Evolutionary conservation across 1,284 basidiomycete species (phyloP).

Genomic region (Sphagnurus paluster): DNA sequence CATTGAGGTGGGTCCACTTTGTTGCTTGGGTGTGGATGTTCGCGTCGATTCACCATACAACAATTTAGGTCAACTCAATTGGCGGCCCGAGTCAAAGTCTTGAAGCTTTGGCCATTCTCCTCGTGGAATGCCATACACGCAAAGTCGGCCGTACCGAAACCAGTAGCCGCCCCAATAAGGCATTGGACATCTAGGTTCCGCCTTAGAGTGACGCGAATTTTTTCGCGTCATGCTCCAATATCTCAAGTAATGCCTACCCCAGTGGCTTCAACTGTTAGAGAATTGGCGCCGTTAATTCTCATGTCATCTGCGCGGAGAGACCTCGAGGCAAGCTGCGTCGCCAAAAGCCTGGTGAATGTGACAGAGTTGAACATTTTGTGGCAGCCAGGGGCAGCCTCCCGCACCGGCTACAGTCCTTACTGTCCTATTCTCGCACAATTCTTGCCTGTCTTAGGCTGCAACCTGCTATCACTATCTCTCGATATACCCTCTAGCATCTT

Average conservation of each 20-base stretch:
- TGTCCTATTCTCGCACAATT: conserved; percentile 3
- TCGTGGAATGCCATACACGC: conserved; percentile 22
- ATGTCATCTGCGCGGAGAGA: neutral
- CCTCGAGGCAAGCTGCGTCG: neutral
- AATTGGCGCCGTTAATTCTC: neutral
- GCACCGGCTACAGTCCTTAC: neutral
- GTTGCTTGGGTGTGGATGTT: neutral
- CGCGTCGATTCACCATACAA: neutral
- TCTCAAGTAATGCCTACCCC: neutral
- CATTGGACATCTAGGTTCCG: too few species aligned
- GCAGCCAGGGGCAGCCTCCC: neutral
- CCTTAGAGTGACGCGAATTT: neutral
- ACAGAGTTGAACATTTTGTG: conserved; percentile 2
- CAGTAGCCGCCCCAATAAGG: neutral
- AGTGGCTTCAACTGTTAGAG: too few species aligned
- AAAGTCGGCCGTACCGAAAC: neutral
- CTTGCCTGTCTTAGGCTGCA: neutral
- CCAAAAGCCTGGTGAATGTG: neutral
- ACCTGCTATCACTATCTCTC: conserved; percentile 3
- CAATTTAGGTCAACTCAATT: conserved; percentile 10
- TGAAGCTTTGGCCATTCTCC: conserved; percentile 25
- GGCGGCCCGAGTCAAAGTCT: conserved; percentile 21
- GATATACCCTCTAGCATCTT: conserved; percentile 1
- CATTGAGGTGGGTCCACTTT: conserved; percentile 17
- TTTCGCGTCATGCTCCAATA: neutral